Conservation (phyloP, 1,284 basidiomycete species). For the Peniophora sp. region DNA sequence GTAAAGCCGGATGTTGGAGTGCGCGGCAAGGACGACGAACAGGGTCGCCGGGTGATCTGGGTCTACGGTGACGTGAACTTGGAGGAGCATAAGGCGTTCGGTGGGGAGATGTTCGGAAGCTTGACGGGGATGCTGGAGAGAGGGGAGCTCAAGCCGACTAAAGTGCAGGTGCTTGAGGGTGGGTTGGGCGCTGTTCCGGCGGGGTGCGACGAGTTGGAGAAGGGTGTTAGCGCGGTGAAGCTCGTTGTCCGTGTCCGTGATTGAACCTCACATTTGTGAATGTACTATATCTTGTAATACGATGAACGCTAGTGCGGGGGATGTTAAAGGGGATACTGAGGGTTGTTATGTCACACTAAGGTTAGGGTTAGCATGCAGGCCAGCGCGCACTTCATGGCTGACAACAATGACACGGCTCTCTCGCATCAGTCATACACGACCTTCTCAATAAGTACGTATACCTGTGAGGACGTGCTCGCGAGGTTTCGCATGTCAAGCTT, state of each 20-base stretch:
- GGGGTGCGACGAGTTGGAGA: neutral
- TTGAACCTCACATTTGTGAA: too few species aligned
- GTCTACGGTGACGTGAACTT: constrained; percentile 20
- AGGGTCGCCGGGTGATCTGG: constrained; percentile 14
- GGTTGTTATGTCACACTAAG: too few species aligned
- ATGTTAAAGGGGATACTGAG: too few species aligned
- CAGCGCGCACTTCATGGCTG: too few species aligned
- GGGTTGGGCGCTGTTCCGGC: neutral
- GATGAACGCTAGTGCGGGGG: too few species aligned
- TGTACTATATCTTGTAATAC: too few species aligned
- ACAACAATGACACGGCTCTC: too few species aligned
- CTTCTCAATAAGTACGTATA: too few species aligned
- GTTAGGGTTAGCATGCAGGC: too few species aligned
- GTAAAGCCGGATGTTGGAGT: constrained; percentile 10
- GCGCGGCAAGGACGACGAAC: constrained; percentile 12
- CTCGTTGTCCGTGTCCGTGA: neutral
- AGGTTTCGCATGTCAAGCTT: too few species aligned
- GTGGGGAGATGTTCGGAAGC: constrained; percentile 11
- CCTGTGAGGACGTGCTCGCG: too few species aligned
- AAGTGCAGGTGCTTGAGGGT: neutral
- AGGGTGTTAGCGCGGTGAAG: constrained; percentile 1
- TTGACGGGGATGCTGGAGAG: neutral
- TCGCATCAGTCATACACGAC: too few species aligned
- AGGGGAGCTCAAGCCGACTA: neutral
- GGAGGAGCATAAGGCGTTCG: constrained; percentile 16